phyloP scores from a whole-genome alignment of 2,329 filamentous ascomycete species.

The Clarireedia paspali region DNA sequence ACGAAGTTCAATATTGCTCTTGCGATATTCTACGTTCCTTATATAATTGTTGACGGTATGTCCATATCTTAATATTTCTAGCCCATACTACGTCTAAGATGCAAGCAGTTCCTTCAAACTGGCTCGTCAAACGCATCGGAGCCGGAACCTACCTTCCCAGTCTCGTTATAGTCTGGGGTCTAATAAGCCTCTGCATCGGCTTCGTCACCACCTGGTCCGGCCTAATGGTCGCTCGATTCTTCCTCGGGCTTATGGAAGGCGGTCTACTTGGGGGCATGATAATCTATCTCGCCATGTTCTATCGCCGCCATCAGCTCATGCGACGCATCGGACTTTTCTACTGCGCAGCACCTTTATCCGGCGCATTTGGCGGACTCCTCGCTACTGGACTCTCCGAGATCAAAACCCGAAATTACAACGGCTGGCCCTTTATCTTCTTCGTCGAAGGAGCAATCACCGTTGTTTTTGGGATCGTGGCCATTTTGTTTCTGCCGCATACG shows the following conservation, averaged over 20 bases:
- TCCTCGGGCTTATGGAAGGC: conserved; percentile 41
- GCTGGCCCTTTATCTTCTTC: conserved; percentile 9
- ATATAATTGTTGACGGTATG: conserved; percentile 47
- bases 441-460: conserved; percentile 4
- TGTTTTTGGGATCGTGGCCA: neutral
- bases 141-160: conserved; percentile 34
- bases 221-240: conserved; percentile 38
- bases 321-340: conserved; percentile 80
- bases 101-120: conserved; percentile 46
- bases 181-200: conserved; percentile 39
- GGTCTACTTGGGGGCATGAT: conserved; percentile 44
- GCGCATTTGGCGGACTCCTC: conserved; percentile 70
- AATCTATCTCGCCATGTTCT: conserved; percentile 57
- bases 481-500: conserved; percentile 5
- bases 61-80: neutral
- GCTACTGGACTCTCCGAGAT: conserved; percentile 34
- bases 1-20: conserved; percentile 52
- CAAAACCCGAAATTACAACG: neutral
- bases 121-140: conserved; percentile 14
- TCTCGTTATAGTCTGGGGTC: conserved; percentile 36
- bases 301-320: conserved; percentile 62
- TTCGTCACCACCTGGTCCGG: conserved; percentile 36
- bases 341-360: conserved; percentile 72
- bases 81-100: conserved; percentile 19
- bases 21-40: conserved; percentile 53